phyloP scores from a whole-genome alignment of 2,329 filamentous ascomycete species.

The Cercospora sp. region DNA sequence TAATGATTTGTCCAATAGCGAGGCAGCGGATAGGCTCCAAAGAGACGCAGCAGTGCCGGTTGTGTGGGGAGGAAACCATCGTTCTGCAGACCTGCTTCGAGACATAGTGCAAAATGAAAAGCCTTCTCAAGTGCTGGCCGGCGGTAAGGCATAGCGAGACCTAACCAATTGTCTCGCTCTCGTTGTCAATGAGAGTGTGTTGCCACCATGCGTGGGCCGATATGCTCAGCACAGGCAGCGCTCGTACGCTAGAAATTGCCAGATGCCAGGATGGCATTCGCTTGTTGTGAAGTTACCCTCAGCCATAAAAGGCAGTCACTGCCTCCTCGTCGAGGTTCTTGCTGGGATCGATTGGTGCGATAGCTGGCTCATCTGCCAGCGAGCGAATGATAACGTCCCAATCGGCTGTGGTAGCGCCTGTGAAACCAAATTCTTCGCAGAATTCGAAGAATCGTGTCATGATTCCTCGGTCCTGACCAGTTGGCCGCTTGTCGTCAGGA shows the following conservation, averaged over 20 bases:
- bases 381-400: background rate
- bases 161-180: no score
- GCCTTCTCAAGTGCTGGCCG: no score
- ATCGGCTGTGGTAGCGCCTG: background rate
- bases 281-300: background rate
- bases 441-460: slow-evolving; percentile 3
- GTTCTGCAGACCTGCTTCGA: no score
- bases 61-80: no score
- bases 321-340: slow-evolving; percentile 7
- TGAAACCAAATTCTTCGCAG: background rate
- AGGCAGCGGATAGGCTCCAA: no score
- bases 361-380: background rate
- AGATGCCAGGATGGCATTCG: background rate
- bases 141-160: no score
- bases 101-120: no score
- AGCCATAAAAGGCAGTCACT: background rate
- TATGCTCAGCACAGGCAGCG: background rate
- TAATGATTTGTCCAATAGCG: no score
- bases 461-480: slow-evolving; percentile 8
- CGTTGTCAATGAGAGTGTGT: no score
- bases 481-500: background rate
- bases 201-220: background rate
- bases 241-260: background rate
- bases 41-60: no score
- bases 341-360: background rate